Conservation (phyloP, 495 filamentous ascomycete species). For the Rhypophila decipiens region DNA sequence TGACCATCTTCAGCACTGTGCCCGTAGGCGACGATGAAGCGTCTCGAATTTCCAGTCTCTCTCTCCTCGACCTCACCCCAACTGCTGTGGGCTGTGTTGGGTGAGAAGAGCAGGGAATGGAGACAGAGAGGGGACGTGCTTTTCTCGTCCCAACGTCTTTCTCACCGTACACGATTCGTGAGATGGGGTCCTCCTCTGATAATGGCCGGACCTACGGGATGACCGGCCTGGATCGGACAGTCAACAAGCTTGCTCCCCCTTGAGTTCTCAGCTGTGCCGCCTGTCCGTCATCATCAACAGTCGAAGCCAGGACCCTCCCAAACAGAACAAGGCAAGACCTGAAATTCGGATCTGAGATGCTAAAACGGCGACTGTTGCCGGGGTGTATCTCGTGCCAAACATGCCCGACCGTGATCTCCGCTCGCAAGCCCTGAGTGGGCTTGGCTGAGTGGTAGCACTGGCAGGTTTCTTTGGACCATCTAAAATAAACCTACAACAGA, state of each 20-base stretch:
- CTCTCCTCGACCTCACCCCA: not conserved
- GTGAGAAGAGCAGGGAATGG: not conserved
- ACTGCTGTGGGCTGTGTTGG: no score
- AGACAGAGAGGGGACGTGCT: not conserved
- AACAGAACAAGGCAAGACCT: slow-evolving; percentile 17
- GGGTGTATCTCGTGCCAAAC: slow-evolving; percentile 28
- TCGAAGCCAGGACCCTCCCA: slow-evolving; percentile 9
- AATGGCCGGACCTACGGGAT: not conserved
- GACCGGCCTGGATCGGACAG: slow-evolving; percentile 3
- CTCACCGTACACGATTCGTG: not conserved
- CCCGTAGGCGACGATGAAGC: not conserved
- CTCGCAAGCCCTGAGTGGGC: slow-evolving; percentile 18
- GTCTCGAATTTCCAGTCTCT: not conserved
- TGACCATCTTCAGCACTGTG: not conserved
- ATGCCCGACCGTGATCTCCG: slow-evolving; percentile 30
- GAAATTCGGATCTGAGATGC: slow-evolving; percentile 20
- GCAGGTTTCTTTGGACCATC: slow-evolving; percentile 13
- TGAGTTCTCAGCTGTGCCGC: not conserved
- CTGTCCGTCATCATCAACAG: not conserved
- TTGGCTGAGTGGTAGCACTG: slow-evolving; percentile 19
- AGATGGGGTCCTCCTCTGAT: not conserved
- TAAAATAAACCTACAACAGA: slow-evolving; percentile 20
- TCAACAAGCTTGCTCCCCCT: no score
- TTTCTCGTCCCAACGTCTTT: not conserved
- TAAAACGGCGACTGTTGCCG: slow-evolving; percentile 26